These are phyloP conservation scores for Pseudomassariella vexata DNA, from an alignment of 2,329 filamentous ascomycete genomes.

Conservation along the genomic window DNA sequence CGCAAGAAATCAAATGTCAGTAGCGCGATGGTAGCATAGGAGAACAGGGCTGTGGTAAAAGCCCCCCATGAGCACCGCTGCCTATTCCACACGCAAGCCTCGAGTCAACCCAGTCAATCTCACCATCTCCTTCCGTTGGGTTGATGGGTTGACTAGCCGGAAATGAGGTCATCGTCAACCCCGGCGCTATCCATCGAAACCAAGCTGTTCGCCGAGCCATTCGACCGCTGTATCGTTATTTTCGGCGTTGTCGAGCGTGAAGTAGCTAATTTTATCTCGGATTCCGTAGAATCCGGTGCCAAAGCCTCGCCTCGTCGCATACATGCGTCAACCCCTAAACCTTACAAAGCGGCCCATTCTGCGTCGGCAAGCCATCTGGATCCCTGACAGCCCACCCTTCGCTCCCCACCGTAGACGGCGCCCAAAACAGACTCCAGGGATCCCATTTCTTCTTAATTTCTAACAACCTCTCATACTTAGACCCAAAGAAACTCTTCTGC, in stretches of 20 bases:
- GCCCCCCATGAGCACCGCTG: too few relatives aligned
- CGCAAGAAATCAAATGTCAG: too few relatives aligned
- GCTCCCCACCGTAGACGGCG: conserved; percentile 43
- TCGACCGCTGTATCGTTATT: background rate
- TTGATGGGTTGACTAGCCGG: too few relatives aligned
- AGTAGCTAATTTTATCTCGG: background rate
- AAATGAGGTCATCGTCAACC: conserved; percentile 1
- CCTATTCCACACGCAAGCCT: too few relatives aligned
- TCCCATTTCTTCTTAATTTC: conserved; percentile 45
- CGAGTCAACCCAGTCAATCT: too few relatives aligned
- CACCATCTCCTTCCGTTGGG: too few relatives aligned
- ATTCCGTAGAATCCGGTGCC: too few relatives aligned
- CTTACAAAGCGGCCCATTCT: conserved; percentile 25
- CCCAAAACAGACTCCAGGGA: conserved; percentile 39
- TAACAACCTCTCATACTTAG: conserved; percentile 34
- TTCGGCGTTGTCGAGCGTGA: background rate
- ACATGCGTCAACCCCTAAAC: too few relatives aligned
- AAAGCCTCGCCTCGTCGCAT: too few relatives aligned
- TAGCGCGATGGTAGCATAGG: too few relatives aligned
- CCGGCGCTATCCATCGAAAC: background rate
- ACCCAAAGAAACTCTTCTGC: conserved; percentile 40
- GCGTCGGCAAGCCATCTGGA: conserved; percentile 18
- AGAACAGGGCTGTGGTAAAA: too few relatives aligned
- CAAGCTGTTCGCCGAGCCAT: background rate
- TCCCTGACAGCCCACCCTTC: conserved; percentile 38